These are phyloP conservation scores for Chlorella vulgaris DNA, from an alignment of 139 green algal species.

Conservation along the genomic window DNA sequence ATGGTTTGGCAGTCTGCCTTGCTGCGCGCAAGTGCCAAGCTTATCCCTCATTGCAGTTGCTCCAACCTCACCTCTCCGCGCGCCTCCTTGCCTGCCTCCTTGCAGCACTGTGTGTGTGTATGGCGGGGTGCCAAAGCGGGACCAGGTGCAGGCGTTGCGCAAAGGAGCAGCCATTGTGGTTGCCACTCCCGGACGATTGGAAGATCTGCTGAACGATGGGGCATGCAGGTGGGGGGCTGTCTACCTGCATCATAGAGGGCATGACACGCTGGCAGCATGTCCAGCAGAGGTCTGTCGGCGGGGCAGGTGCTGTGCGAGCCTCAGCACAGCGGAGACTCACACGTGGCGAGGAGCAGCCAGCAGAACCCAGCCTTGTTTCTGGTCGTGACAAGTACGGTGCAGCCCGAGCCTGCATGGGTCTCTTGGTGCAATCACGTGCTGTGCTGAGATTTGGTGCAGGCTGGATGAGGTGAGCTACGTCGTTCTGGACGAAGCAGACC, in stretches of 20 bases:
- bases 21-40: no score
- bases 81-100: conserved; percentile 11
- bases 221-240: conserved; percentile 32
- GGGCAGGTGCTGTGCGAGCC: no score
- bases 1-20: no score
- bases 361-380: no score
- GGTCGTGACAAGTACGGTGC: no score
- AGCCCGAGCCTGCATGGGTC: no score
- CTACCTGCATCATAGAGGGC: no score
- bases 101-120: conserved; percentile 79
- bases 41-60: no score
- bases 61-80: background rate
- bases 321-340: no score
- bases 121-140: conserved; percentile 87
- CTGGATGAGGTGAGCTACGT: conserved; percentile 77
- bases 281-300: no score
- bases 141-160: conserved; percentile 57
- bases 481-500: conserved; percentile 94
- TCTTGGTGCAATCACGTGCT: background rate
- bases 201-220: conserved; percentile 89
- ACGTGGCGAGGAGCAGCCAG: no score
- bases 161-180: conserved; percentile 73
- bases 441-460: background rate
- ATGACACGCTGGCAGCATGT: no score
- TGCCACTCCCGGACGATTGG: conserved; percentile 88